A percentile compares a stretch with the other conserved stretches of the same genome.
Conservation (phyloP, 1,139 yeast genomes). For the Suhomyces maxii region DNA sequence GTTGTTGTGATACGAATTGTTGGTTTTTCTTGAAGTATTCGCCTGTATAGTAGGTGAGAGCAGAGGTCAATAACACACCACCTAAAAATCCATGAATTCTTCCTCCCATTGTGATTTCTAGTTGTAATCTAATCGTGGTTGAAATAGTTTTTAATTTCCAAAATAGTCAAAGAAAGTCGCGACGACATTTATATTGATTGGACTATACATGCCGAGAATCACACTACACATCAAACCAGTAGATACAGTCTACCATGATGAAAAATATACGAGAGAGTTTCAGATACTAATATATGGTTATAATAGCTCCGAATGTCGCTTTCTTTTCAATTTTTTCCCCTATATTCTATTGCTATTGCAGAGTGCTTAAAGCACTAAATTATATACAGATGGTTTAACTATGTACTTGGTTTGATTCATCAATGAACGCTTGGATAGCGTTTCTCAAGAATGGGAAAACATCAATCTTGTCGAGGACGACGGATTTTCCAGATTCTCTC, state of each 20-base stretch:
- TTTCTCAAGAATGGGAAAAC: constrained; percentile 40
- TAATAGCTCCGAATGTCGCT: no score
- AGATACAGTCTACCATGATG: not conserved
- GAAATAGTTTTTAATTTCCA: not conserved
- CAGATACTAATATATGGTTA: no score
- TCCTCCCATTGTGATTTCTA: constrained; percentile 12
- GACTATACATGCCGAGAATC: not conserved
- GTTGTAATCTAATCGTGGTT: not conserved
- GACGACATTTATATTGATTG: not conserved
- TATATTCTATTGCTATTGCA: not conserved
- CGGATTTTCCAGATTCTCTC: constrained; percentile 33
- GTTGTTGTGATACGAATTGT: constrained; percentile 45
- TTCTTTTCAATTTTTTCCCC: no score
- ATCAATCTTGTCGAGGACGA: constrained; percentile 40
- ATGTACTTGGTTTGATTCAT: constrained; percentile 9
- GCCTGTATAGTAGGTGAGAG: constrained; percentile 65
- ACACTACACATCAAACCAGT: no score
- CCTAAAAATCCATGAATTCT: constrained; percentile 23
- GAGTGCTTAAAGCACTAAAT: not conserved
- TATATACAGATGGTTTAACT: constrained; percentile 7
- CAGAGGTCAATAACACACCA: constrained; percentile 66
- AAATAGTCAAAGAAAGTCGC: constrained; percentile 1
- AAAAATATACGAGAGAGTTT: not conserved
- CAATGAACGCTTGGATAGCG: constrained; percentile 28
- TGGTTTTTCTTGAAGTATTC: constrained; percentile 55